A percentile compares a stretch with the other conserved stretches of the same genome.
Conservation (phyloP, 139 green algal genomes). For the Chlorella sorokiniana region DNA sequence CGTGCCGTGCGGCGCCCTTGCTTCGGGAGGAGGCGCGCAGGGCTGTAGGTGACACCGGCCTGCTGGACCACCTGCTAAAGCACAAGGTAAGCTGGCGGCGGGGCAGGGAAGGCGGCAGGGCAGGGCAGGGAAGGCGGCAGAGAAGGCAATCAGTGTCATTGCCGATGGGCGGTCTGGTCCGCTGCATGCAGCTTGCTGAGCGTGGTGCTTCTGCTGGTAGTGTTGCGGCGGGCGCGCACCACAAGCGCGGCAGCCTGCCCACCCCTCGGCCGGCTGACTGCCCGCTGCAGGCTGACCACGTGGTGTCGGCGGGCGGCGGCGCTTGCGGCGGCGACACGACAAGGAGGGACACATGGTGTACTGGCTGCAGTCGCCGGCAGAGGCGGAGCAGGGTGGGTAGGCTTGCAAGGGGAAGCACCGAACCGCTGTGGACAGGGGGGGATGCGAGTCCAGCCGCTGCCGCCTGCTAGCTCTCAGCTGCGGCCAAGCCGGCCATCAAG, state of each 20-base stretch:
- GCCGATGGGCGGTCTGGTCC: background rate
- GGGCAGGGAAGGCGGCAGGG: background rate
- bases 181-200: too few species aligned
- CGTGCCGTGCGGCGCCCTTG: conserved; percentile 50
- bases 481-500: too few species aligned
- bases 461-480: background rate
- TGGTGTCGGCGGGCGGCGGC: conserved; percentile 40
- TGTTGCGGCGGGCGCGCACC: too few species aligned
- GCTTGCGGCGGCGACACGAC: conserved; percentile 62
- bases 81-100: conserved; percentile 42
- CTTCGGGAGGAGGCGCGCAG: conserved; percentile 65
- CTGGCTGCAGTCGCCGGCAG: conserved; percentile 50
- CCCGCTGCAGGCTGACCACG: conserved; percentile 37
- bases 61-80: conserved; percentile 75
- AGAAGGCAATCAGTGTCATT: background rate
- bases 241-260: too few species aligned
- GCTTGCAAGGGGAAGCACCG: background rate
- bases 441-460: background rate
- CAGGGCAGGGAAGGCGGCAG: background rate
- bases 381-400: conserved; percentile 2
- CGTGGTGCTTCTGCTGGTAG: too few species aligned
- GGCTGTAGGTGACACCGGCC: conserved; percentile 62
- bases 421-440: background rate
- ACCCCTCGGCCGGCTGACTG: background rate
- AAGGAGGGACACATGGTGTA: conserved; percentile 68